Conservation (phyloP, 495 filamentous ascomycete genomes). For the Penicilliopsis zonata region DNA sequence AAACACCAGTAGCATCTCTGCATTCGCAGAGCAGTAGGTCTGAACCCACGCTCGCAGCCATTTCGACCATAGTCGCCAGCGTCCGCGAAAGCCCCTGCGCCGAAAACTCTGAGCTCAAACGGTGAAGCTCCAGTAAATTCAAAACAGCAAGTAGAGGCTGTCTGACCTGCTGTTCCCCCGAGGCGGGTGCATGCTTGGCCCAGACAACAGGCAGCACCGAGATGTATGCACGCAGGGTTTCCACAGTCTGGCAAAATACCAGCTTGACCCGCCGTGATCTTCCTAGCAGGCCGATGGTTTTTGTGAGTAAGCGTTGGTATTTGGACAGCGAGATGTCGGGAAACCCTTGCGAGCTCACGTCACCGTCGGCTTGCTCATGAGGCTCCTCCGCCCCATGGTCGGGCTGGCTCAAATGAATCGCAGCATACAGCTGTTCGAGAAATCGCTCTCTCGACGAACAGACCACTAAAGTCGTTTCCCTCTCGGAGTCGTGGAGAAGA, state of each 20-base stretch:
- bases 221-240: conserved; percentile 66
- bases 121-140: conserved; percentile 55
- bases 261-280: conserved; percentile 54
- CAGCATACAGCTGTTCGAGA: conserved; percentile 33
- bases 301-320: conserved; percentile 36
- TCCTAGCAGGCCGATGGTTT: conserved; percentile 57
- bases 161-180: conserved; percentile 1
- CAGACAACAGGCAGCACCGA: conserved; percentile 30
- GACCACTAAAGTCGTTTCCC: conserved; percentile 52
- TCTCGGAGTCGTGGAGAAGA: conserved; percentile 42
- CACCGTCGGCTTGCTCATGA: background rate
- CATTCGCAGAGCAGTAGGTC: conserved; percentile 32
- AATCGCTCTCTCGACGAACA: conserved; percentile 58
- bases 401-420: conserved; percentile 7
- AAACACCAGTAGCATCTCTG: conserved; percentile 16
- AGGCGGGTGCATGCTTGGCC: background rate
- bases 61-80: conserved; percentile 54
- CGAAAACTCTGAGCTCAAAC: conserved; percentile 66
- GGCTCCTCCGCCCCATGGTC: background rate
- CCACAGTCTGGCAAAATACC: conserved; percentile 60
- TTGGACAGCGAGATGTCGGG: conserved; percentile 4
- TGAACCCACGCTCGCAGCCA: conserved; percentile 27
- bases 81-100: conserved; percentile 70
- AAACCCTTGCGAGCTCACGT: conserved; percentile 1
- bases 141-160: conserved; percentile 46